Conservation (phyloP, 78 protist species). For the Neovahlkampfia damariscottae region DNA sequence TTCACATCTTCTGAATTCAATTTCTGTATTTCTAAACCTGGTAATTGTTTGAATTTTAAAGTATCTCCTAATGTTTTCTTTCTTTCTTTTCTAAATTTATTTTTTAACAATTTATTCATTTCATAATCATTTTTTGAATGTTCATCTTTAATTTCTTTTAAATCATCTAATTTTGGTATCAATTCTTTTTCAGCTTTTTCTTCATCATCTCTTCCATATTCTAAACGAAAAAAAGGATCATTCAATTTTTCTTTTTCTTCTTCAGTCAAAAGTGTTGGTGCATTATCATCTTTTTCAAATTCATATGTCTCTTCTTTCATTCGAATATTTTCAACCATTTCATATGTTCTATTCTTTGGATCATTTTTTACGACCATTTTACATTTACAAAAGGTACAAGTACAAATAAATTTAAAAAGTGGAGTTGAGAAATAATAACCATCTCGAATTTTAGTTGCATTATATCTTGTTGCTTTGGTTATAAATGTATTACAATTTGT, state of each 20-base stretch:
- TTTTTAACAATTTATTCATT: background rate
- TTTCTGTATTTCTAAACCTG: no score
- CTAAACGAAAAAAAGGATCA: background rate
- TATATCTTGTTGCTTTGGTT: constrained; percentile 16
- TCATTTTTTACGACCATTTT: constrained; percentile 6
- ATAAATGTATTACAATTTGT: constrained; percentile 5
- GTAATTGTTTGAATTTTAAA: no score
- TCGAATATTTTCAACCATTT: background rate
- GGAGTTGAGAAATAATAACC: constrained; percentile 23
- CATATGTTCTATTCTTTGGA: background rate
- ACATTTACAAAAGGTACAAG: constrained; percentile 12
- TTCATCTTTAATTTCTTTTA: background rate
- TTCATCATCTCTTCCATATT: background rate
- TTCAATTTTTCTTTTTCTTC: background rate
- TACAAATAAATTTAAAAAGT: constrained; percentile 3
- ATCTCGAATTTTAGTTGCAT: constrained; percentile 1
- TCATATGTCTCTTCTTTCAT: constrained; percentile 10
- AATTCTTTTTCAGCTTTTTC: background rate
- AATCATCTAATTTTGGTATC: background rate
- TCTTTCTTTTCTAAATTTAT: background rate
- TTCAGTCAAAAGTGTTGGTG: background rate
- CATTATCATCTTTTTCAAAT: background rate
- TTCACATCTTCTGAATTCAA: no score
- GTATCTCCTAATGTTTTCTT: no score
- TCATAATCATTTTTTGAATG: background rate